Evolutionary conservation across 495 filamentous ascomycete genomes (phyloP).

Genomic region (Sabuloglossum arenarium): DNA sequence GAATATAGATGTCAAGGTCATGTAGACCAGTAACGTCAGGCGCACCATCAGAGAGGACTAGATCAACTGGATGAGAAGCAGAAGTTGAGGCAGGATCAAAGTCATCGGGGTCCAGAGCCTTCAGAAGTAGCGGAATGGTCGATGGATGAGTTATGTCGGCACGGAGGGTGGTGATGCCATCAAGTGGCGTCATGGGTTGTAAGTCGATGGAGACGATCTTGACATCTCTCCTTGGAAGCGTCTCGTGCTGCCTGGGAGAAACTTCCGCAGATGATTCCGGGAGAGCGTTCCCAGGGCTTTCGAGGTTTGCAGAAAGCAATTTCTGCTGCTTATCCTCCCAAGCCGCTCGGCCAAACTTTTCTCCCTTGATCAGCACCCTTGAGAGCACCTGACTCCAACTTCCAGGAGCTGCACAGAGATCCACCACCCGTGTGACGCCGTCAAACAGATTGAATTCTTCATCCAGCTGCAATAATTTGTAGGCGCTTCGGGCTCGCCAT

Average conservation of each 20-base stretch:
- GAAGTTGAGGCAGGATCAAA: conserved; percentile 29
- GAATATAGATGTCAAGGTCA: conserved; percentile 93
- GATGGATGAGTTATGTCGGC: conserved; percentile 96
- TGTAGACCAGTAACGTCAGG: conserved; percentile 94
- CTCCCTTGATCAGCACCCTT: conserved; percentile 74
- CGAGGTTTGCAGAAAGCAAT: background rate
- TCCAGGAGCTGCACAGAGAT: conserved; percentile 88
- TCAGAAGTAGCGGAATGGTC: conserved; percentile 71
- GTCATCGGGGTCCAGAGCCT: conserved; percentile 60
- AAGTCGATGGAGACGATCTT: conserved; percentile 91
- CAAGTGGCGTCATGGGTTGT: conserved; percentile 82
- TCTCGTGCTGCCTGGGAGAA: conserved; percentile 5
- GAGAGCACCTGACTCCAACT: conserved; percentile 95
- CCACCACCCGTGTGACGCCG: conserved; percentile 75
- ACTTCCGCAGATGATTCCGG: background rate
- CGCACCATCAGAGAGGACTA: conserved; percentile 86
- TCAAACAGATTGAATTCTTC: conserved; percentile 91
- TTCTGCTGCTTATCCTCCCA: conserved; percentile 40
- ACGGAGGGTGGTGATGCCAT: conserved; percentile 75
- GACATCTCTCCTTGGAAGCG: conserved; percentile 47
- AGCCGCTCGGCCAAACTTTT: conserved; percentile 63
- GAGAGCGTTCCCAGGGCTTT: background rate
- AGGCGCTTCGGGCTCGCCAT: conserved; percentile 88
- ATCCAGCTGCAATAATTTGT: conserved; percentile 90
- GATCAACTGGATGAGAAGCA: conserved; percentile 53